Evolutionary conservation across 331 rosid species (phyloP).

Genomic region (Phaseolus coccineus): DNA sequence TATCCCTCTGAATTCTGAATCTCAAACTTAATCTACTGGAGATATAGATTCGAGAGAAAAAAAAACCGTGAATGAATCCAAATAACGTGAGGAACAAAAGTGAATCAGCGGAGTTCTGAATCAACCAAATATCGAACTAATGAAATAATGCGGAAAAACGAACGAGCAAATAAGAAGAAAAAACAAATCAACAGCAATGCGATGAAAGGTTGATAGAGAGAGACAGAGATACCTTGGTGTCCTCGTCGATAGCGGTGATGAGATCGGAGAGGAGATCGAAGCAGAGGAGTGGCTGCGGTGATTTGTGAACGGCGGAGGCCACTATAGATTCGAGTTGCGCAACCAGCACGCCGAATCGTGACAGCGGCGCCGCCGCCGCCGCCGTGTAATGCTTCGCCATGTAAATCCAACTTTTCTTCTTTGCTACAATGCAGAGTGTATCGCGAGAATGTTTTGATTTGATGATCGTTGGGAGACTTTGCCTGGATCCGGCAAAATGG

Average conservation of each 20-base stretch:
- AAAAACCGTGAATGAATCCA: constrained; percentile 29
- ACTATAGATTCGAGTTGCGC: constrained; percentile 97
- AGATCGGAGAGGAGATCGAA: constrained; percentile 99
- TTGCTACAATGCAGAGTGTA: neutral
- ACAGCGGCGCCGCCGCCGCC: constrained; percentile 68
- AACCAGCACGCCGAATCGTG: constrained; percentile 94
- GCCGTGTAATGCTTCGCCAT: constrained; percentile 45
- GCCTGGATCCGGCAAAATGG: constrained; percentile 28
- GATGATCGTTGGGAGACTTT: constrained; percentile 10
- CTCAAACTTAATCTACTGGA: constrained; percentile 6
- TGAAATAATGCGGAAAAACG: constrained; percentile 28
- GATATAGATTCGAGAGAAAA: neutral
- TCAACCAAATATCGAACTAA: neutral
- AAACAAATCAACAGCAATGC: neutral
- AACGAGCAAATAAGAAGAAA: neutral
- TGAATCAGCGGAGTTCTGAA: constrained; percentile 21
- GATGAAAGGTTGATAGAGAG: neutral
- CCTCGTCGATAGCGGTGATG: constrained; percentile 84
- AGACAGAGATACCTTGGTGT: constrained; percentile 67
- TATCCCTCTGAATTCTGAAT: neutral
- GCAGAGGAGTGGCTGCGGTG: constrained; percentile 94
- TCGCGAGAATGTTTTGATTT: neutral
- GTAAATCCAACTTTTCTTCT: constrained; percentile 28
- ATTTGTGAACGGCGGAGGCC: constrained; percentile 74
- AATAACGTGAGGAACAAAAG: constrained; percentile 11